Base-by-base conservation (phyloP, 495 filamentous ascomycete genomes). In the Hypoxylon fuscum region DNA sequence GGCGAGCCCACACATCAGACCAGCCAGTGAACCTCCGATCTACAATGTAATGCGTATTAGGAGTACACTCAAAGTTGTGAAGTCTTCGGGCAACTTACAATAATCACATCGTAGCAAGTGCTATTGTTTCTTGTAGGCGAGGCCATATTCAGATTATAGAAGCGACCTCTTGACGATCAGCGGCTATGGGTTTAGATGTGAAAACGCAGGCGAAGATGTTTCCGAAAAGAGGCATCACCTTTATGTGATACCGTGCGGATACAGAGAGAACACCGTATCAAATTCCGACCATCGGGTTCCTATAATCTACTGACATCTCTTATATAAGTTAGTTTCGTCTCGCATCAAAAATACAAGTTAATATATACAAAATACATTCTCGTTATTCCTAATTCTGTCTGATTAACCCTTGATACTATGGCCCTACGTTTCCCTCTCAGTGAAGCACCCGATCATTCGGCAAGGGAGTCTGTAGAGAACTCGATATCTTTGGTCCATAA, bases 11-110 rank as follows among this genome's bases (percentile, higher is more conserved):
- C 68, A 66, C 70, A 77, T 68, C 7, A 76, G 54, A 18, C 72
- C 75, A 6, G 71, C 54, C 0, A 75, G 34, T n/a, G 74, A 76
- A 37, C 74, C 74, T 31, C 75, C 72, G 17, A 75, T 51, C 74
- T 63, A 21, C n/a, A 12, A 15, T 34, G 53, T 21, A 11, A 34
- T 6, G 20, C 37, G 10, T 14, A 29, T 18, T 44, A 14, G 34
- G 17, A 42, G 14, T 27, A 23, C 22, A 10, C 23, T 55, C 12
- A 31, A 23, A 23, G 40, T 18, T 15, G 31, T 29, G 11, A 29
- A 48, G 23, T 1, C 45, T 27, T 31, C 45, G 21, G 31, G 23
- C n/a, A 48, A 48, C 45, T 35, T 12, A 35, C 32, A 35, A 48
- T 32, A 48, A 31, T 12, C 23, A 48, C 31, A 27, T 48, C 31